These are phyloP conservation scores for Aspergillus diversus DNA, from an alignment of 495 filamentous ascomycete genomes.

Conservation along the genomic window DNA sequence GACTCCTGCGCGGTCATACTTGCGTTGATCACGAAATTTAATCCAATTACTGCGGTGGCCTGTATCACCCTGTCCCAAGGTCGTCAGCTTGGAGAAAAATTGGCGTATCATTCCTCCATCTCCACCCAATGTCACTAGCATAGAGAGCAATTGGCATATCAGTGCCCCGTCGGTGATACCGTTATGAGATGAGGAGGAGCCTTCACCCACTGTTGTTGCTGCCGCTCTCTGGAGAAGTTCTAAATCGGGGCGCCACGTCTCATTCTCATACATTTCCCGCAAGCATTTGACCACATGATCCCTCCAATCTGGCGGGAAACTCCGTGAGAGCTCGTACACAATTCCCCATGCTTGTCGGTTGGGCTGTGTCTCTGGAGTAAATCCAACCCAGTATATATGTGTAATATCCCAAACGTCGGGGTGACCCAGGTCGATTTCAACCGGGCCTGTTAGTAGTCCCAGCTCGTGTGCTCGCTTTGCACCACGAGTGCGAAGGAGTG, in stretches of 20 bases:
- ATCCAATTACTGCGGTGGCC: not conserved
- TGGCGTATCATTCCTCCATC: not conserved
- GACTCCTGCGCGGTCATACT: not conserved
- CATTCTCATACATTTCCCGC: not conserved
- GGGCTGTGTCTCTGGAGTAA: conserved; percentile 3
- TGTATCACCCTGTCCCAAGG: not conserved
- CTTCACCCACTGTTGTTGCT: not conserved
- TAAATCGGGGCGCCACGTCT: not conserved
- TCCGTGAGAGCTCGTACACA: not conserved
- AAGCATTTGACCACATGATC: not conserved
- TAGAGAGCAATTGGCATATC: not conserved
- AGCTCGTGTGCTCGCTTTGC: not conserved
- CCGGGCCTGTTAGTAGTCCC: not conserved
- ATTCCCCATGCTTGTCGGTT: not conserved
- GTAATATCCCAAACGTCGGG: not conserved
- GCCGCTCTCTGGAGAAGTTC: not conserved
- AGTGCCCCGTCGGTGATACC: not conserved
- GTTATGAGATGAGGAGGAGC: not conserved
- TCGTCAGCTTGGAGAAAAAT: not conserved
- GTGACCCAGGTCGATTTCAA: not conserved
- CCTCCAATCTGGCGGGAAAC: not conserved
- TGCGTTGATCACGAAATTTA: not conserved
- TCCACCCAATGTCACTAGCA: not conserved
- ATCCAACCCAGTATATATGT: not conserved
- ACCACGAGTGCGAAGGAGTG: not conserved